phyloP scores from a whole-genome alignment of 2,329 filamentous ascomycete genomes.

The Cladosporium sp. region DNA sequence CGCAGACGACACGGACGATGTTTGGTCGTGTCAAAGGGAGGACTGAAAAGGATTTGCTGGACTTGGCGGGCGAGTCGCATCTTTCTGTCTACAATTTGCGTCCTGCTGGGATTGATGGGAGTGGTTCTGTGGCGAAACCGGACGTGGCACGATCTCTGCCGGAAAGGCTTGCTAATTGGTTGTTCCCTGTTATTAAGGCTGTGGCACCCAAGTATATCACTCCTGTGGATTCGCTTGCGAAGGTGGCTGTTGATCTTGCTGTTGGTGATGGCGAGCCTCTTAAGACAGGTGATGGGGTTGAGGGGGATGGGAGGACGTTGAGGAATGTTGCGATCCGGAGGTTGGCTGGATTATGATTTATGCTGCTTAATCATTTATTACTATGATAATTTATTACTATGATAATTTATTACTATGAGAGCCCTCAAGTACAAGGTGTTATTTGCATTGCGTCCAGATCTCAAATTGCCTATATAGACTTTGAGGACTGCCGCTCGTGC shows the following conservation, averaged over 20 bases:
- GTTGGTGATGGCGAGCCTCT: constrained; percentile 43
- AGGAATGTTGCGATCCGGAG: constrained; percentile 40
- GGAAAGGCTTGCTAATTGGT: constrained; percentile 25
- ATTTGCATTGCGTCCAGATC: too few species aligned
- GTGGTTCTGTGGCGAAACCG: neutral
- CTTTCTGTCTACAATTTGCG: constrained; percentile 57
- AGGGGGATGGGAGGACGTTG: constrained; percentile 36
- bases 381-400: neutral
- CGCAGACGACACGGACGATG: constrained; percentile 53
- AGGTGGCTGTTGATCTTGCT: constrained; percentile 47
- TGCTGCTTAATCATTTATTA: neutral
- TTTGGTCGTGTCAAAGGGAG: constrained; percentile 65
- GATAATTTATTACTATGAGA: too few species aligned
- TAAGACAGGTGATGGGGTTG: constrained; percentile 32
- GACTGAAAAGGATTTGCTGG: constrained; percentile 57
- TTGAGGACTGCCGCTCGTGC: too few species aligned
- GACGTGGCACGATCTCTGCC: constrained; percentile 18
- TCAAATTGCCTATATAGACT: too few species aligned
- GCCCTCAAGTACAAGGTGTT: too few species aligned
- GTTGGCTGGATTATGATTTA: constrained; percentile 25
- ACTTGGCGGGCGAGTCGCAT: constrained; percentile 40
- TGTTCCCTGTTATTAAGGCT: neutral
- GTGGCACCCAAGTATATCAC: constrained; percentile 21
- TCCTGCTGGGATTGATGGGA: constrained; percentile 56
- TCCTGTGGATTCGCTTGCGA: constrained; percentile 47